Percentiles rank a stretch among this genome's conserved stretches.
Evolutionary conservation across 371 early-diverging fungal species (phyloP).

Genomic region (Mortierella sp.): DNA sequence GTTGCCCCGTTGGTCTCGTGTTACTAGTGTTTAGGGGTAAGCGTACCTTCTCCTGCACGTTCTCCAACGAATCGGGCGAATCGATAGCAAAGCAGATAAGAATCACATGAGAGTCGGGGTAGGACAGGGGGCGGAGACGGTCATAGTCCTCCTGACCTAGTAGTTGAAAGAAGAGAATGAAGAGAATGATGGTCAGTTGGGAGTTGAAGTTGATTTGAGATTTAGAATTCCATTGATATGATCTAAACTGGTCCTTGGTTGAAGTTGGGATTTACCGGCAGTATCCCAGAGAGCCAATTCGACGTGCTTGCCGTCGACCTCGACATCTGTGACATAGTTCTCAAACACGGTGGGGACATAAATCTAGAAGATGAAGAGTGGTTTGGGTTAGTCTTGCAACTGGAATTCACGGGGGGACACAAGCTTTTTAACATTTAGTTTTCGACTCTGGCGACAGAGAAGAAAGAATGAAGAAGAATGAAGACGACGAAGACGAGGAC

Average conservation of each 20-base stretch:
- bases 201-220: neutral
- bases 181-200: neutral
- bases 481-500: neutral
- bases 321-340: conserved; percentile 95
- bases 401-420: conserved; percentile 3
- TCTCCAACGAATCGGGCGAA: conserved; percentile 95
- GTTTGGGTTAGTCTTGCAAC: neutral
- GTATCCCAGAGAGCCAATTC: conserved; percentile 99
- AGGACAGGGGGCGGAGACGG: conserved; percentile 96
- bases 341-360: conserved; percentile 98
- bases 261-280: conserved; percentile 75
- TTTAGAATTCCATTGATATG: neutral
- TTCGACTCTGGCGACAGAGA: neutral
- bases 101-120: conserved; percentile 97
- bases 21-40: neutral
- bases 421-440: no score
- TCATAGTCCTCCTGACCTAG: conserved; percentile 95
- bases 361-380: conserved; percentile 57
- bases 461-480: neutral
- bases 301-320: conserved; percentile 92
- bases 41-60: conserved; percentile 87
- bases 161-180: neutral
- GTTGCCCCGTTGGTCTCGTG: neutral
- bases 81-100: conserved; percentile 96
- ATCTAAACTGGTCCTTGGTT: neutral